phyloP scores from a whole-genome alignment of 331 rosid genomes.

The Rosa hybrid region DNA sequence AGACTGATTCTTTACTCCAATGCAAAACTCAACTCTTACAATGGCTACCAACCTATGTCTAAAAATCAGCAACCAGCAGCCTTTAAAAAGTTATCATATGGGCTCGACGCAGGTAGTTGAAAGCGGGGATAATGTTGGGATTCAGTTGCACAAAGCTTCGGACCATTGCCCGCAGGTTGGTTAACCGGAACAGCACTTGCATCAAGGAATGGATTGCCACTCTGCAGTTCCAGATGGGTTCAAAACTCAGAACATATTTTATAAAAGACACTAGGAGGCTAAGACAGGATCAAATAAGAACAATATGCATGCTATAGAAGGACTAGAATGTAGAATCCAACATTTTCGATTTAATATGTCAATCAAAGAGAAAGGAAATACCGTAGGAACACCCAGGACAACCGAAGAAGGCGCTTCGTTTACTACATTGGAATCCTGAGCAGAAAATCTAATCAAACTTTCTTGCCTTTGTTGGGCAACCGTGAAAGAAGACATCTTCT shows the following conservation, averaged over 20 bases:
- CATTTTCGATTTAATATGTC: background rate
- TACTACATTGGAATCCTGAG: constrained; percentile 30
- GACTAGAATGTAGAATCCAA: background rate
- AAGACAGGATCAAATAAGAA: background rate
- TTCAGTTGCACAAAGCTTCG: constrained; percentile 60
- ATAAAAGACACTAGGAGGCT: background rate
- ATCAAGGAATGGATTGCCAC: constrained; percentile 65
- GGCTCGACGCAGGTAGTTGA: constrained; percentile 70
- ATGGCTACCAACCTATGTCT: constrained; percentile 5
- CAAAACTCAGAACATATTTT: constrained; percentile 1
- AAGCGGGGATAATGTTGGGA: constrained; percentile 56
- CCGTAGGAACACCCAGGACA: constrained; percentile 40
- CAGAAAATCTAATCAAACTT: constrained; percentile 30
- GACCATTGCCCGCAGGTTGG: constrained; percentile 37
- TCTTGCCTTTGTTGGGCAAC: constrained; percentile 39
- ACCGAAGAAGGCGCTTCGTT: constrained; percentile 31
- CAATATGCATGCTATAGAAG: background rate
- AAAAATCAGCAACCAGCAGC: constrained; percentile 69
- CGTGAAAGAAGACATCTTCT: constrained; percentile 64
- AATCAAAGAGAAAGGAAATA: constrained; percentile 27
- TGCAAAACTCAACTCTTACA: background rate
- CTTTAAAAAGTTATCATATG: constrained; percentile 76
- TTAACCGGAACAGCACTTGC: constrained; percentile 36
- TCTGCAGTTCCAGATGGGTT: constrained; percentile 43
- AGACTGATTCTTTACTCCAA: background rate